These are phyloP conservation scores for Solanum bulbocastanum DNA, from an alignment of 257 asterid genomes.

Conservation along the genomic window DNA sequence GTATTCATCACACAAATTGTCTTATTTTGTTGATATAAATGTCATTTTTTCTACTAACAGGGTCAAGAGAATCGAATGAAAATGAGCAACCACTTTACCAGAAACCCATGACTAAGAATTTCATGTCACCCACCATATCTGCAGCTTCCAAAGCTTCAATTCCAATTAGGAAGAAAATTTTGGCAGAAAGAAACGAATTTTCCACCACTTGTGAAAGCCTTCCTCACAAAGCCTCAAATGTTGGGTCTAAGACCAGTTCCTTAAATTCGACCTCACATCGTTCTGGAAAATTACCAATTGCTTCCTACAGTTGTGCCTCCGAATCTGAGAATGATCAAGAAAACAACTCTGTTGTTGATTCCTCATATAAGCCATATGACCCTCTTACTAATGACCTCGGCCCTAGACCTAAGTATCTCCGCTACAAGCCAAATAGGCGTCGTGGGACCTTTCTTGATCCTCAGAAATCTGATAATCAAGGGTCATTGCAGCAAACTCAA, in stretches of 20 bases:
- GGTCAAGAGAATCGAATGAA: conserved; percentile 50
- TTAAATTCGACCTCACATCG: not conserved
- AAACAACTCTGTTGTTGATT: conserved; percentile 1
- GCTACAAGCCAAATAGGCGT: conserved; percentile 54
- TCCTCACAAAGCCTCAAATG: conserved; percentile 2
- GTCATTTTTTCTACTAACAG: conserved; percentile 1
- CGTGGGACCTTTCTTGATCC: conserved; percentile 17
- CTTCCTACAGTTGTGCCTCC: conserved; percentile 1
- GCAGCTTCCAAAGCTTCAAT: conserved; percentile 45
- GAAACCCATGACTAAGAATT: conserved; percentile 26
- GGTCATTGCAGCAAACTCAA: conserved; percentile 6
- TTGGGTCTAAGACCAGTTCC: conserved; percentile 1
- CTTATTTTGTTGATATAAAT: not conserved
- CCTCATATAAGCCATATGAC: conserved; percentile 35
- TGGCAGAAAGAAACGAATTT: conserved; percentile 39
- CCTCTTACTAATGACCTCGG: conserved; percentile 43
- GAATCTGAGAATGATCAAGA: conserved; percentile 20
- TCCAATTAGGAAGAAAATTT: conserved; percentile 36
- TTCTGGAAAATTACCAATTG: not conserved
- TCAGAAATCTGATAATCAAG: conserved; percentile 13
- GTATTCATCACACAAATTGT: not conserved
- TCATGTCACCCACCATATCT: conserved; percentile 59
- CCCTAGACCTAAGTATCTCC: conserved; percentile 70
- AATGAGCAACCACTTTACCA: conserved; percentile 23
- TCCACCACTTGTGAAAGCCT: conserved; percentile 2